These are phyloP conservation scores for Entophlyctis luteolus DNA, from an alignment of 192 early-diverging fungal genomes.

Conservation along the genomic window DNA sequence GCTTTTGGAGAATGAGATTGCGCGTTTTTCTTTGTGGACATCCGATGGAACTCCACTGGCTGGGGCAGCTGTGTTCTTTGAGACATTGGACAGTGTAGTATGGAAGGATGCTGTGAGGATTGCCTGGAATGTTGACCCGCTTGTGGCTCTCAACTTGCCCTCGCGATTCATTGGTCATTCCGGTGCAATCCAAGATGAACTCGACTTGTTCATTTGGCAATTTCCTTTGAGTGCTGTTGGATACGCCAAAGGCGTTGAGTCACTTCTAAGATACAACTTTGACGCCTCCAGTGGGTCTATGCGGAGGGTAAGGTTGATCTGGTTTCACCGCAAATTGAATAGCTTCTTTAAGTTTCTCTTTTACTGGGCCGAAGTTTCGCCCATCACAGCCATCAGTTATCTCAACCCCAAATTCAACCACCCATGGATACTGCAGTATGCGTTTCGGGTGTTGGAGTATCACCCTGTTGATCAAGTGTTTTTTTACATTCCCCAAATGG, in stretches of 20 bases:
- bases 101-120: slow-evolving; percentile 73
- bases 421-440: slow-evolving; percentile 93
- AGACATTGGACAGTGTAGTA: slow-evolving; percentile 47
- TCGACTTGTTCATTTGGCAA: slow-evolving; percentile 37
- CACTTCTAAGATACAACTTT: slow-evolving; percentile 62
- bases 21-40: slow-evolving; percentile 77
- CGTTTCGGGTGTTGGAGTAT: slow-evolving; percentile 83
- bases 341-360: slow-evolving; percentile 48
- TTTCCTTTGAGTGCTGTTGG: slow-evolving; percentile 64
- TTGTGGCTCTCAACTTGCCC: slow-evolving; percentile 72
- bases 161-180: slow-evolving; percentile 69
- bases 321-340: too few species aligned
- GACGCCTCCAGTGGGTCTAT: too few species aligned
- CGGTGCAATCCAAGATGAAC: slow-evolving; percentile 42
- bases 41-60: slow-evolving; percentile 27
- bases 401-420: slow-evolving; percentile 50
- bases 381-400: slow-evolving; percentile 81
- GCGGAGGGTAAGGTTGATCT: too few species aligned
- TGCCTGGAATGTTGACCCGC: slow-evolving; percentile 84
- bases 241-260: slow-evolving; percentile 67
- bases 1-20: slow-evolving; percentile 85
- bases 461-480: slow-evolving; percentile 93
- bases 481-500: slow-evolving; percentile 98
- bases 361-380: slow-evolving; percentile 87
- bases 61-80: background rate